Evolutionary conservation across 257 asterid genomes (phyloP), one percentile per base, ranked within the genome.

Genomic region (Fraxinus anomala): DNA sequence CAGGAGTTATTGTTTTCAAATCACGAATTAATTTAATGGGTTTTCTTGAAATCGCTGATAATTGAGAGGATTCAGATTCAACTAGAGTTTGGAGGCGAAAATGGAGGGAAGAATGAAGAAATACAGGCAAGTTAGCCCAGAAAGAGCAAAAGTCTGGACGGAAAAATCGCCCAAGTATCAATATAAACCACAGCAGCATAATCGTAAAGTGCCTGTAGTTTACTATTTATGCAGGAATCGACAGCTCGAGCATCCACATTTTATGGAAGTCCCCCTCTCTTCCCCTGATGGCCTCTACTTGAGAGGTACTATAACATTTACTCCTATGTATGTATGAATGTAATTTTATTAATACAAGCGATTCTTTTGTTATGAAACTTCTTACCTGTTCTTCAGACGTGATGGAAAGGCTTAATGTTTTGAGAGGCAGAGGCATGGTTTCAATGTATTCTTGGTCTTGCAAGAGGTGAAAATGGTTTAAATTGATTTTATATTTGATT

Each of bases 391-490:
- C 69, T 83, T 89, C 77, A 96, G 99, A 96, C 88, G 98, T 96
- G 80, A 88, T 92, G 72, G 91, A 89, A 77, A 92, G 95, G 89
- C 96, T 96, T 23, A 92, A 89, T 73, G 88, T 73, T 30, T 82
- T 96, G 88, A 88, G 99, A 80, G 99, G 99, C 80, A 87, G 94
- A 84, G 96, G 98, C 79, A 89, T 96, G 92, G 96, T 98, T 87
- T 89, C 96, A 0, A 83, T 86, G 87, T 96, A 93, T 73, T 92
- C 99, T 28, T 96, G 99, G 99, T 93, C 99, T 85, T 96, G 97
- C 92, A 96, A 96, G 88, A 93, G 99, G 99, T 96, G 87, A 79
- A 77, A 39, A 63, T 76, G 31, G 74, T 59, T n/a, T 4, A 63
- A 16, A 30, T 63, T 51, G 6, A 6, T 44, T 75, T 56, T 3